Evolutionary conservation across 768 basidiomycete genomes (phyloP).

Genomic region (Pulveroboletus sp.): DNA sequence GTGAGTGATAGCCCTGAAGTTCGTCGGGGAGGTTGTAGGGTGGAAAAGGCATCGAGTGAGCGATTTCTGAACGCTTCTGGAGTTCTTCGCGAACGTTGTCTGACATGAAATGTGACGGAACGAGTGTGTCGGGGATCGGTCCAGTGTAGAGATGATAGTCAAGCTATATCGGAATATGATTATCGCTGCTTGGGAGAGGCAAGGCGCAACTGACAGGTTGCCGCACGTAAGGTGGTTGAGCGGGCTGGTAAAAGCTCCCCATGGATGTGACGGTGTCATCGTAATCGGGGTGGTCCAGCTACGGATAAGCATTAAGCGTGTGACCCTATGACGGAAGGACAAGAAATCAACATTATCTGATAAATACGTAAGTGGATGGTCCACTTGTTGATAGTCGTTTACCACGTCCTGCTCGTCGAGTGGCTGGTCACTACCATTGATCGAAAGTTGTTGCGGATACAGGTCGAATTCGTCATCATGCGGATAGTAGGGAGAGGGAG

Average conservation of each 20-base stretch:
- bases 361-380: slow-evolving; percentile 19
- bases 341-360: slow-evolving; percentile 20
- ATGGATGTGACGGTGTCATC: slow-evolving; percentile 25
- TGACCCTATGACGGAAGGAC: background rate
- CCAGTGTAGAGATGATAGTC: slow-evolving; percentile 92
- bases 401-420: slow-evolving; percentile 14
- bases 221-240: slow-evolving; percentile 50
- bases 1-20: slow-evolving; percentile 85
- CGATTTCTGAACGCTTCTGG: slow-evolving; percentile 46
- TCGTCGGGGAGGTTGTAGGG: slow-evolving; percentile 77
- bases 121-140: slow-evolving; percentile 54
- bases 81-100: slow-evolving; percentile 65
- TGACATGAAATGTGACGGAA: slow-evolving; percentile 79
- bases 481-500: slow-evolving; percentile 29
- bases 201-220: slow-evolving; percentile 57
- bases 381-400: slow-evolving; percentile 22
- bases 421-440: slow-evolving; percentile 5
- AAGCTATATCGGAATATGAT: slow-evolving; percentile 46
- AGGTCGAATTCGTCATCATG: slow-evolving; percentile 40
- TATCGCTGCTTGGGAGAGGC: slow-evolving; percentile 1
- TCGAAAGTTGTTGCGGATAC: slow-evolving; percentile 16
- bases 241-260: slow-evolving; percentile 38
- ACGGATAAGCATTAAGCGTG: background rate
- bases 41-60: slow-evolving; percentile 34
- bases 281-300: slow-evolving; percentile 28